Conservation (phyloP, 176 grass and related monocot species). For the Juncus inflexus region DNA sequence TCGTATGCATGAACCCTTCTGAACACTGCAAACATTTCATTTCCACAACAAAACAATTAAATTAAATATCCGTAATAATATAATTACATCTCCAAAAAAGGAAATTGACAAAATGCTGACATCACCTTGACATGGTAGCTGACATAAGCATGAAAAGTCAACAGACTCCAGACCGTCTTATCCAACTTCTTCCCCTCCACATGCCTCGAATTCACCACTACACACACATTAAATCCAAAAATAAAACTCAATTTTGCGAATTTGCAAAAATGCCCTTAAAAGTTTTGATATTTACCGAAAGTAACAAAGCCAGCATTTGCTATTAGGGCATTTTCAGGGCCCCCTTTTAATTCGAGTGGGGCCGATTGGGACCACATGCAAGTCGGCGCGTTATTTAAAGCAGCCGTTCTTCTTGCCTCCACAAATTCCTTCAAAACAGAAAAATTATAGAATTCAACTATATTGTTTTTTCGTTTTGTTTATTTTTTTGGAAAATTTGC, state of each 20-base stretch:
- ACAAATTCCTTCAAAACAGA: conserved; percentile 74
- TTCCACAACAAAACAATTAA: background rate
- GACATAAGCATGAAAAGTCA: conserved; percentile 99
- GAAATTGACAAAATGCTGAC: conserved; percentile 23
- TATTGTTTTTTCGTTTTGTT: too few relatives aligned
- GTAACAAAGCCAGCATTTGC: conserved; percentile 99
- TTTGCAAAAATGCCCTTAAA: background rate
- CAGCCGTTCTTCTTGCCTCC: conserved; percentile 80
- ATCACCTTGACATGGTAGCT: conserved; percentile 98
- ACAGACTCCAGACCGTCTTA: conserved; percentile 94
- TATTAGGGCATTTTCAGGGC: conserved; percentile 62
- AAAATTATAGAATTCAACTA: background rate
- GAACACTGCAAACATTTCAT: conserved; percentile 62
- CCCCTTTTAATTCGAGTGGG: conserved; percentile 87
- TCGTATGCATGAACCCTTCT: conserved; percentile 99
- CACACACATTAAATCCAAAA: conserved; percentile 29
- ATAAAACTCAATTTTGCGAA: background rate
- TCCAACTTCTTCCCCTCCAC: conserved; percentile 86
- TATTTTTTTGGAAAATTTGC: too few relatives aligned
- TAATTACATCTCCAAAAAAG: background rate
- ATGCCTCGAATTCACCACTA: conserved; percentile 90
- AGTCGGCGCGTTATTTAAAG: conserved; percentile 77
- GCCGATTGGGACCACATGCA: conserved; percentile 86
- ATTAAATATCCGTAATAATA: background rate
- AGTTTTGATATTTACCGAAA: conserved; percentile 65